phyloP scores from a whole-genome alignment of 192 early-diverging fungal genomes.

The Coemansia sp. region DNA sequence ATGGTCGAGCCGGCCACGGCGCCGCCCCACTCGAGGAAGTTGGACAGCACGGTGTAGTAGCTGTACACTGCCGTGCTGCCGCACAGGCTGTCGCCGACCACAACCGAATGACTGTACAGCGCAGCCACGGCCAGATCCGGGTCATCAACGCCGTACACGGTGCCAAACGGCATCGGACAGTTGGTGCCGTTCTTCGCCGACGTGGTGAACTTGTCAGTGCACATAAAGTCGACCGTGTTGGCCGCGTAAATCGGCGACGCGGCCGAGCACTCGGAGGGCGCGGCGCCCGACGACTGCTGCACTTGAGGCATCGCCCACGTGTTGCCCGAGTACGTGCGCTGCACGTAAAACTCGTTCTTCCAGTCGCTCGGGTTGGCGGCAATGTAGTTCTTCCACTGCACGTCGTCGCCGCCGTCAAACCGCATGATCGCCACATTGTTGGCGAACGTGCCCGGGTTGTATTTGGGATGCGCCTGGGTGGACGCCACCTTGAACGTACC shows the following conservation, averaged over 20 bases:
- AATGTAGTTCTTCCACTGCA: constrained; percentile 39
- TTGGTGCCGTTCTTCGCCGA: neutral
- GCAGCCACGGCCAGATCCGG: constrained; percentile 33
- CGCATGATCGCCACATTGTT: constrained; percentile 37
- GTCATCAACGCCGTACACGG: constrained; percentile 26
- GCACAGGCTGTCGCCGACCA: constrained; percentile 31
- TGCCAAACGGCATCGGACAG: constrained; percentile 26
- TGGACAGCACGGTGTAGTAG: constrained; percentile 40
- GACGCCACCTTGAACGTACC: constrained; percentile 15
- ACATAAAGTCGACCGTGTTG: constrained; percentile 31
- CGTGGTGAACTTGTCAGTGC: constrained; percentile 12
- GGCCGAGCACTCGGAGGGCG: constrained; percentile 9
- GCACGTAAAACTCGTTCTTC: constrained; percentile 22
- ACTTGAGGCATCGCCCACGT: constrained; percentile 7
- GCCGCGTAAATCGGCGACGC: constrained; percentile 24
- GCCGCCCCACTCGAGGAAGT: constrained; percentile 46
- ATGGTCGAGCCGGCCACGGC: constrained; percentile 29
- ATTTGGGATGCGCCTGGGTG: constrained; percentile 19
- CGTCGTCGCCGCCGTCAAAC: constrained; percentile 1
- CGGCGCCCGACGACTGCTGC: neutral
- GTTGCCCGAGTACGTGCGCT: constrained; percentile 4
- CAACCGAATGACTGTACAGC: constrained; percentile 43
- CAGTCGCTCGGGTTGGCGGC: constrained; percentile 35
- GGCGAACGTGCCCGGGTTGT: constrained; percentile 30
- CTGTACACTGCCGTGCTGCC: constrained; percentile 17